Evolutionary conservation across 129 eudicot species (phyloP), one percentile per base, ranked within the genome.

Genomic region (Lactuca sativa): DNA sequence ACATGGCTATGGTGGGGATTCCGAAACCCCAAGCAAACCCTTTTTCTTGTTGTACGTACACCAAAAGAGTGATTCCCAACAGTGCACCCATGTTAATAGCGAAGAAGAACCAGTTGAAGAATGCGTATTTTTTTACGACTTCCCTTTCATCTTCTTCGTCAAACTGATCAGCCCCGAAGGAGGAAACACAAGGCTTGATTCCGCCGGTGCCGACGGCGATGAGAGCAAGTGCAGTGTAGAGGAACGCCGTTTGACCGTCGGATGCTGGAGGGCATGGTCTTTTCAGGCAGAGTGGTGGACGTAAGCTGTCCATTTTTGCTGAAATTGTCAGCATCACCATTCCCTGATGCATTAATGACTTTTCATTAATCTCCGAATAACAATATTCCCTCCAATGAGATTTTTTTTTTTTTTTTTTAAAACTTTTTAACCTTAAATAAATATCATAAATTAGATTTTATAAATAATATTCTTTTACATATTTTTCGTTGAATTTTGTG

Each of bases 151-250:
- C 95, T 4, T 82, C 74, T 41, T 82, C 89, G 31, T 90, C 95
- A 4, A 85, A 88, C 18, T 95, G 99, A 69, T 95, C 99, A 0
- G 97, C 99, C 0, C 99, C 99, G 52, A 95, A 90, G 3, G 99
- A 81, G 13, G 95, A 91, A 51, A 91, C 96, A 48, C 97, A 95
- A 0, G 99, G 93, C 83, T 91, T 95, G 73, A 95, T 88, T 32
- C 99, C 99, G 2, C 99, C 97, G 0, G 99, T 91, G 0, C 99
- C 99, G 15, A 95, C 73, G 59, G 99, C 95, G 32, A 95, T 95
- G 43, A 95, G 95, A 21, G 77, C 87, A 4, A 90, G 81, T n/a
- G 97, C 82, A 6, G 75, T 33, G 64, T 85, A 86, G 16, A 95
- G 85, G 70, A 95, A 84, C 31, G 82, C 71, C 3, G 74, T 87